Base-by-base conservation (phyloP, 75 land plant species). In the Picea sitchensis region DNA sequence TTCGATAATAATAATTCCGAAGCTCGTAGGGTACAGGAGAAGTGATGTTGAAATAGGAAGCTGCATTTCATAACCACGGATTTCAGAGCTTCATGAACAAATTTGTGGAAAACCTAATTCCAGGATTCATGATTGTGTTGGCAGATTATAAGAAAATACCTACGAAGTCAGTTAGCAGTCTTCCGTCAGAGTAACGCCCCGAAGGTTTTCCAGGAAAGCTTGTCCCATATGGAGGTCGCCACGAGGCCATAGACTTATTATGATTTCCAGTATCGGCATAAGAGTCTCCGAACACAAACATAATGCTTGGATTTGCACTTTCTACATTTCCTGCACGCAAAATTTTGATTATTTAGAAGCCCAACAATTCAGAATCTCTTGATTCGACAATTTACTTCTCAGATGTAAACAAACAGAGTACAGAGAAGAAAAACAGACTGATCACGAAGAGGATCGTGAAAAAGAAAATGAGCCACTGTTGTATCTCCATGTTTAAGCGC, bases 241-340 rank as follows among this genome's bases (percentile, higher is more conserved):
- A 81, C 1, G 87, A 79, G 12, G 79, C 12, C 3, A 15, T 26
- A 1, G 76, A 47, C 21, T 58, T 75, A 20, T 18, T 17, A 5
- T 17, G 21, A 67, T 85, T 85, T 5, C 87, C 87, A 12, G 87
- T 82, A 58, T 85, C 87, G 14, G 54, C 87, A 68, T 85, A 85
- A 21, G 87, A 85, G 76, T 85, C 87, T 32, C 87, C 87, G 36
- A 85, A 85, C 23, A 85, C 84, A 73, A 73, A 73, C 34, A 73
- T 23, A 7, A 34, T 73, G 20, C 44, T 23, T 51, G 56, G 56
- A 32, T 64, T n/a, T 64, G 65, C 21, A n/a, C 65, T n/a, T n/a
- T 64, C 65, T 9, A 51, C 56, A 51, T 51, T 51, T 51, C 56
- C 56, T 51, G 56, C 56, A 51, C 12, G 9, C 56, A 51, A 51